A percentile compares a stretch with the other conserved stretches of the same genome.
These are phyloP conservation scores for Sorghum bicolor DNA, from an alignment of 176 grass and related monocot species.

Conservation along the genomic window Sorghum_bicolor_NCBIv3 NC_012879.2:6048501-6049000, in stretches of 20 bases:
- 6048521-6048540: background rate
- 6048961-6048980: background rate
- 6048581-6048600: background rate
- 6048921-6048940: conserved; percentile 24
- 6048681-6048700: background rate
- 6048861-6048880: conserved; percentile 88
- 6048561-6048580: background rate
- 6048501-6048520: background rate
- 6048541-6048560: background rate
- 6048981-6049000: background rate
- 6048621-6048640: background rate
- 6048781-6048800: background rate
- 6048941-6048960: background rate
- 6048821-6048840: conserved; percentile 94
- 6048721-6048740: background rate
- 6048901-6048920: conserved; percentile 73
- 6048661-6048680: background rate
- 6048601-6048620: too few relatives aligned
- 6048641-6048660: background rate
- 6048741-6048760: background rate
- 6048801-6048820: conserved; percentile 19
- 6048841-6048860: conserved; percentile 83
- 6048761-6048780: background rate
- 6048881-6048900: conserved; percentile 89
- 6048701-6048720: background rate